Evolutionary conservation across 2,329 filamentous ascomycete species (phyloP).

Genomic region (Penicillium sclerotigenum): DNA sequence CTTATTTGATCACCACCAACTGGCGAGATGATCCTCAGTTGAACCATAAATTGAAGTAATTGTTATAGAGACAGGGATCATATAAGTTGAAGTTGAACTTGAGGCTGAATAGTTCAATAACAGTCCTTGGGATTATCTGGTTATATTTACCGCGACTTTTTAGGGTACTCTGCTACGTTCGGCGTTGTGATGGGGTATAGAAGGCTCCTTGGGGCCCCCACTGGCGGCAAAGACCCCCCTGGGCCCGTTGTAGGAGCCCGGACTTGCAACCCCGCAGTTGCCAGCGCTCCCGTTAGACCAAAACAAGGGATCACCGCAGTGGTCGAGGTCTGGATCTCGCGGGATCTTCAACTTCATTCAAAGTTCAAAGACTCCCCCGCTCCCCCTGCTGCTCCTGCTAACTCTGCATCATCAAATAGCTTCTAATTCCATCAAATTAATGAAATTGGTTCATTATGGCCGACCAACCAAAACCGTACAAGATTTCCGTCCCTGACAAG

Average conservation of each 20-base stretch:
- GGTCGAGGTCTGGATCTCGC: not conserved
- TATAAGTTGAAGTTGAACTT: too few relatives aligned
- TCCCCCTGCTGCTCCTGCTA: too few relatives aligned
- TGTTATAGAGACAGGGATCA: not conserved
- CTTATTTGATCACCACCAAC: not conserved
- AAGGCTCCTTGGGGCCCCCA: too few relatives aligned
- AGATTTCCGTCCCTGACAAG: conserved; percentile 15
- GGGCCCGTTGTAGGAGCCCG: too few relatives aligned
- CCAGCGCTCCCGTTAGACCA: too few relatives aligned
- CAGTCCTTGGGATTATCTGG: not conserved
- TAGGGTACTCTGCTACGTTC: too few relatives aligned
- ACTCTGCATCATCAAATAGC: not conserved
- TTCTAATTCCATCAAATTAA: not conserved
- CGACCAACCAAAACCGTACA: conserved; percentile 9
- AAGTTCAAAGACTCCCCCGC: not conserved
- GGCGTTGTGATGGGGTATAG: too few relatives aligned
- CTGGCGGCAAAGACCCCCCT: too few relatives aligned
- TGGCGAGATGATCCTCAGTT: not conserved
- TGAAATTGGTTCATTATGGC: conserved; percentile 8
- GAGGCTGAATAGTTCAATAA: too few relatives aligned
- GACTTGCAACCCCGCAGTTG: too few relatives aligned
- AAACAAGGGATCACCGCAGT: too few relatives aligned
- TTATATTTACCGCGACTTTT: too few relatives aligned
- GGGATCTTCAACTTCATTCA: not conserved
- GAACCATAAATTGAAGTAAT: not conserved